These are phyloP conservation scores for Debaryomyces sp. DNA, from an alignment of 1,139 yeast genomes.

Conservation along the genomic window DNA sequence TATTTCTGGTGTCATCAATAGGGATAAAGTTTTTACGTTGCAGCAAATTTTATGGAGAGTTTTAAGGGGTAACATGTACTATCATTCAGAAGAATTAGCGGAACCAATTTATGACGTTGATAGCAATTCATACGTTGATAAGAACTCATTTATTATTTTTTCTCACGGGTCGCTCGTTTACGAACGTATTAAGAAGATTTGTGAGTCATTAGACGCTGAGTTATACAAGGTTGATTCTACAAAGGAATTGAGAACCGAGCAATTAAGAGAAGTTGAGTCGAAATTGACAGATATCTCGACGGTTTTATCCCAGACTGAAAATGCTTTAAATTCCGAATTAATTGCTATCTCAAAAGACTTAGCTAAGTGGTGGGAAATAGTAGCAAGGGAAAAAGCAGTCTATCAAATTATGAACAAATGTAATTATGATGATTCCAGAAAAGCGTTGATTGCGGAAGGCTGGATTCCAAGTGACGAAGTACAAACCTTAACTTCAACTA, in stretches of 20 bases:
- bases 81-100: conserved; percentile 67
- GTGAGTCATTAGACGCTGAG: conserved; percentile 50
- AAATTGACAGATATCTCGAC: conserved; percentile 60
- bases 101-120: conserved; percentile 48
- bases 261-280: conserved; percentile 56
- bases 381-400: conserved; percentile 72
- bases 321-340: conserved; percentile 68
- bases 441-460: conserved; percentile 74
- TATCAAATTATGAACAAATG: conserved; percentile 68
- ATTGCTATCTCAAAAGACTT: conserved; percentile 75
- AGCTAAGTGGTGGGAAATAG: conserved; percentile 67
- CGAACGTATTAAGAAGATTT: conserved; percentile 44
- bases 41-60: conserved; percentile 94
- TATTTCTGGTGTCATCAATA: conserved; percentile 81
- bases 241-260: conserved; percentile 39
- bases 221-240: conserved; percentile 41
- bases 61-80: conserved; percentile 84
- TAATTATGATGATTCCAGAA: conserved; percentile 65
- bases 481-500: conserved; percentile 36
- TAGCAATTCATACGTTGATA: conserved; percentile 32
- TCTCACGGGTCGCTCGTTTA: conserved; percentile 47
- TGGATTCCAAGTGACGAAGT: conserved; percentile 74
- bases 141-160: conserved; percentile 48
- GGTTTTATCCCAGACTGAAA: conserved; percentile 56
- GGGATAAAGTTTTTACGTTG: conserved; percentile 67